Evolutionary conservation across 2,329 filamentous ascomycete species (phyloP), one percentile per base, ranked within the genome.

Genomic region (Botrytis hyacinthi): DNA sequence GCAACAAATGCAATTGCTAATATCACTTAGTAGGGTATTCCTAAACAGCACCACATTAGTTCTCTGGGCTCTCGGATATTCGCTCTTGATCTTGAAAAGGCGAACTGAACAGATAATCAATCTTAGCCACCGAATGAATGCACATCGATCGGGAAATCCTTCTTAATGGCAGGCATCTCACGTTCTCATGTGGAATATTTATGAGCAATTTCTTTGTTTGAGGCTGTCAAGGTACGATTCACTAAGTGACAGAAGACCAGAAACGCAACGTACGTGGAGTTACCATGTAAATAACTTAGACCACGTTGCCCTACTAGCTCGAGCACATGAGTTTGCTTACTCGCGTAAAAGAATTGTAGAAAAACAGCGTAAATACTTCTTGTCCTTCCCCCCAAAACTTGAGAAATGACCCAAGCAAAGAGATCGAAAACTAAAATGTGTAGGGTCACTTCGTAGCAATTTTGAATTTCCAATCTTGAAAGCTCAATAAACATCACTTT

Each of bases 71-170:
- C 22, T 18, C 8, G 37, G 37, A 9, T 3, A 9, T 3, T 51
- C 2, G 26, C 40, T 42, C 40, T 42, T 12, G 26, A 12, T 51
- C 48, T n/a, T 3, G 26, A 14, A n/a, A 14, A 14, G 3, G 4
- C 0, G 26, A 2, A 2, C 12, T 7, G 26, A n/a, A n/a, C 3
- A 7, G 5, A 54, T 0, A 16, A 1, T n/a, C 5, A 1, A 54
- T 0, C 12, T 3, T 54, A 6, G 48, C 5, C 0, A n/a, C 6
- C 12, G 5, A n/a, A 42, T 42, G 16, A 40, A n/a, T n/a, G n/a
- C n/a, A n/a, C n/a, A n/a, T n/a, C n/a, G n/a, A n/a, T n/a, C n/a
- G n/a, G n/a, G n/a, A n/a, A n/a, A n/a, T n/a, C n/a, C n/a, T n/a
- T n/a, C n/a, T n/a, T n/a, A n/a, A n/a, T n/a, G n/a, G n/a, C n/a